Evolutionary conservation across 257 asterid species (phyloP), one percentile per base, ranked within the genome.

Genomic region (Lycium ferocissimum): DNA sequence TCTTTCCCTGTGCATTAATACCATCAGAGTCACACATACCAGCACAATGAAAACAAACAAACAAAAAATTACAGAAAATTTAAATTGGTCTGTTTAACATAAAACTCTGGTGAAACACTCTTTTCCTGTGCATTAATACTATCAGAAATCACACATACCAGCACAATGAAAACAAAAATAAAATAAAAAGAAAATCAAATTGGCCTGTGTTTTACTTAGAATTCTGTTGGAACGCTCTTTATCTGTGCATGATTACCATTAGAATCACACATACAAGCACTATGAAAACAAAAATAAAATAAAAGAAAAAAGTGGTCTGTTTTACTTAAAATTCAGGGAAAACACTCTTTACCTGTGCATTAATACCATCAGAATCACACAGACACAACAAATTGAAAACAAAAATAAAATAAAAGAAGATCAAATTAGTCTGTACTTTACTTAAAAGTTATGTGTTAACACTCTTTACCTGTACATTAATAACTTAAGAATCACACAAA

Each of bases 1-100:
- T 87, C 92, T 89, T 89, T 92, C 91, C 92, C 97, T 92, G 87
- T 26, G 57, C 88, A 65, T 83, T 83, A 87, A 82, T 84, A 11
- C 88, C 67, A 33, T 12, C 81, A 18, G 18, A 83, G 85, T 86
- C 83, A 84, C 82, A 85, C 84, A 76, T 1, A 43, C 11, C 70
- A 70, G 86, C 90, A 80, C 86, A 76, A 76, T 33, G 49, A 76
- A 76, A 76, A 51, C 82, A 49, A 76, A 2, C 11, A 66, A 22
- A 65, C 26, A 26, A 4, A 22, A 65, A 65, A 51, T 45, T 51
- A 76, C 26, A 51, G 33, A 26, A 26, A 26, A 26, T 26, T 3
- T 0, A 12, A 75, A 49, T 47, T 7, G 81, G n/a, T 22, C 40
- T 75, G 81, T 49, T 47, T 75, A 22, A 75, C 81, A 49, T 2